Percentiles rank a stretch among this genome's conserved stretches.
Conservation (phyloP, 1,284 basidiomycete species). For the Pyrrhoderma noxium region DNA sequence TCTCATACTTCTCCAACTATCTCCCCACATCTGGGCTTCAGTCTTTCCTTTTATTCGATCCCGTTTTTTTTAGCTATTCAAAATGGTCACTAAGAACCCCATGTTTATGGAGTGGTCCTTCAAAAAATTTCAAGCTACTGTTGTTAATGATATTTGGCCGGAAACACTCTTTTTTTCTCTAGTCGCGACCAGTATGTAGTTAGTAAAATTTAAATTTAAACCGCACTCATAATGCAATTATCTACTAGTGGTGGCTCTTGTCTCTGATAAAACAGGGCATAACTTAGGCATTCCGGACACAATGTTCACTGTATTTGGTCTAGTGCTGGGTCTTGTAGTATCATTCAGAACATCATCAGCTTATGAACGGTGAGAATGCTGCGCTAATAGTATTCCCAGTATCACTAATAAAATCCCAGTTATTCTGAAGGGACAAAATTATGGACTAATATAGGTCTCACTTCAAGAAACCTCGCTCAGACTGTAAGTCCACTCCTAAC, state of each 20-base stretch:
- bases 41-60: not conserved
- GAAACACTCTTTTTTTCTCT: slow-evolving; percentile 49
- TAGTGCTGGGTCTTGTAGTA: slow-evolving; percentile 34
- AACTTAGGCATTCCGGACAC: slow-evolving; percentile 37
- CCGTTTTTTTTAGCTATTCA: not conserved
- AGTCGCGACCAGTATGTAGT: slow-evolving; percentile 44
- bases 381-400: not conserved
- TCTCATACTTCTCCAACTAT: not conserved
- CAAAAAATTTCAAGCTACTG: slow-evolving; percentile 53
- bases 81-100: slow-evolving; percentile 27
- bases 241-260: slow-evolving; percentile 42
- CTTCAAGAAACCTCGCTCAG: slow-evolving; percentile 47
- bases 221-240: not conserved
- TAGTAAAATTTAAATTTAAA: not conserved
- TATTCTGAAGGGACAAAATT: slow-evolving; percentile 57
- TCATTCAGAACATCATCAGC: slow-evolving; percentile 43
- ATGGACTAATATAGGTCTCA: slow-evolving; percentile 52
- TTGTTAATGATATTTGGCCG: slow-evolving; percentile 58
- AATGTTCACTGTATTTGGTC: slow-evolving; percentile 37
- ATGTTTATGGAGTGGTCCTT: slow-evolving; percentile 33
- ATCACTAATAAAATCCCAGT: slow-evolving; percentile 25
- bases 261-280: slow-evolving; percentile 38
- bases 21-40: not conserved
- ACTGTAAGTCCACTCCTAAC: slow-evolving; percentile 30
- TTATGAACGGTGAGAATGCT: slow-evolving; percentile 51